Evolutionary conservation across 225 moss, liverwort and hornwort species (phyloP).

Genomic region (Sphagnum tenellum): DNA sequence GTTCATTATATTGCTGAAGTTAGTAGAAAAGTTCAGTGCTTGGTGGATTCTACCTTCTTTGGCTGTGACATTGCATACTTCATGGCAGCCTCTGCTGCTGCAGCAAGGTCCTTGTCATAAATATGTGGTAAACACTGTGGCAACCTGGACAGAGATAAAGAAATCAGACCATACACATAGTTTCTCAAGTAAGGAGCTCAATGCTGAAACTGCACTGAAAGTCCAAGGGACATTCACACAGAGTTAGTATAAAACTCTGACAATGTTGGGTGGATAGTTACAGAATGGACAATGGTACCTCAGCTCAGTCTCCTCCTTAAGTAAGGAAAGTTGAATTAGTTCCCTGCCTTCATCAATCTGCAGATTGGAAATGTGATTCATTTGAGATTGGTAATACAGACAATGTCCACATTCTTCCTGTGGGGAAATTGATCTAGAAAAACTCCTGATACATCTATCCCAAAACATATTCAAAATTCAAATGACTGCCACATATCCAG

Average conservation of each 20-base stretch:
- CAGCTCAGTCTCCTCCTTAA: conserved; percentile 35
- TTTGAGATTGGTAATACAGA: neutral
- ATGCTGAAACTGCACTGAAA: too few relatives aligned
- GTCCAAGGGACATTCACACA: too few relatives aligned
- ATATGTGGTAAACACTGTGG: conserved; percentile 33
- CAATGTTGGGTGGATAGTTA: neutral
- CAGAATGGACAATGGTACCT: conserved; percentile 30
- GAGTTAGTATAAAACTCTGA: too few relatives aligned
- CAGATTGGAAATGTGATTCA: neutral
- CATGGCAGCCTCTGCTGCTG: conserved; percentile 81
- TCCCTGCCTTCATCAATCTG: conserved; percentile 75
- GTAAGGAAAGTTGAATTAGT: conserved; percentile 52
- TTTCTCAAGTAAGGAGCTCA: too few relatives aligned
- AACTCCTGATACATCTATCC: too few relatives aligned
- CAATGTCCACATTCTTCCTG: neutral
- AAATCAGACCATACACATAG: too few relatives aligned
- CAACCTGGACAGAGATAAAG: conserved; percentile 23
- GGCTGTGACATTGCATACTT: conserved; percentile 40
- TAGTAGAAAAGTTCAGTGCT: neutral
- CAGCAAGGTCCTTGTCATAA: conserved; percentile 81
- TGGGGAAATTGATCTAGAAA: too few relatives aligned
- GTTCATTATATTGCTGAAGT: too few relatives aligned
- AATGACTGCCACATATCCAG: too few relatives aligned
- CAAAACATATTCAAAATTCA: too few relatives aligned
- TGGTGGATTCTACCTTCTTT: conserved; percentile 48